Conservation (phyloP, 805 yeast genomes). For the Candida methanosorbosa region DNA sequence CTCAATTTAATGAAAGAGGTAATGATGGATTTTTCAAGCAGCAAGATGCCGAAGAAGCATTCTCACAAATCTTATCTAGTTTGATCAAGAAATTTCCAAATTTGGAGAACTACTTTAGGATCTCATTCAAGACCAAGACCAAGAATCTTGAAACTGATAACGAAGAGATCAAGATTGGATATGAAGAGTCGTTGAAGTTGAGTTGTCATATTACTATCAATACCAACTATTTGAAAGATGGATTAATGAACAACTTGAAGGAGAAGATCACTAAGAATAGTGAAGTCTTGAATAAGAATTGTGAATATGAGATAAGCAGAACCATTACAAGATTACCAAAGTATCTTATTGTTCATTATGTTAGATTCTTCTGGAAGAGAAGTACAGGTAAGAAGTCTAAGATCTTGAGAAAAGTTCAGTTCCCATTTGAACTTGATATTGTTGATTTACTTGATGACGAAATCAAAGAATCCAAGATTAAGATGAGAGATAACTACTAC, state of each 20-base stretch:
- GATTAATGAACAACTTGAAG: constrained; percentile 61
- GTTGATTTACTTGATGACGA: constrained; percentile 80
- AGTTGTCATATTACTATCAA: constrained; percentile 81
- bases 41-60: constrained; percentile 98
- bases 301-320: constrained; percentile 54
- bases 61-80: constrained; percentile 61
- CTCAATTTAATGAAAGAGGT: constrained; percentile 84
- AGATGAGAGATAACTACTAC: constrained; percentile 69
- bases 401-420: constrained; percentile 86
- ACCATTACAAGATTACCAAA: constrained; percentile 76
- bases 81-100: constrained; percentile 42
- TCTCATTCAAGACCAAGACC: constrained; percentile 54
- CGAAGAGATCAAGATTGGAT: constrained; percentile 37
- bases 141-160: constrained; percentile 46
- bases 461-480: constrained; percentile 55
- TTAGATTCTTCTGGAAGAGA: constrained; percentile 93
- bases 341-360: constrained; percentile 82
- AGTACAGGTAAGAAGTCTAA: constrained; percentile 87
- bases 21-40: constrained; percentile 71
- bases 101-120: constrained; percentile 49
- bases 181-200: constrained; percentile 60
- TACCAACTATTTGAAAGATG: constrained; percentile 85
- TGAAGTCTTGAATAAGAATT: constrained; percentile 58
- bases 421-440: constrained; percentile 88
- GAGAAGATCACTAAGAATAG: constrained; percentile 76